Conservation (phyloP, 2,329 filamentous ascomycete species). For the Cryoendolithus antarcticus region DNA sequence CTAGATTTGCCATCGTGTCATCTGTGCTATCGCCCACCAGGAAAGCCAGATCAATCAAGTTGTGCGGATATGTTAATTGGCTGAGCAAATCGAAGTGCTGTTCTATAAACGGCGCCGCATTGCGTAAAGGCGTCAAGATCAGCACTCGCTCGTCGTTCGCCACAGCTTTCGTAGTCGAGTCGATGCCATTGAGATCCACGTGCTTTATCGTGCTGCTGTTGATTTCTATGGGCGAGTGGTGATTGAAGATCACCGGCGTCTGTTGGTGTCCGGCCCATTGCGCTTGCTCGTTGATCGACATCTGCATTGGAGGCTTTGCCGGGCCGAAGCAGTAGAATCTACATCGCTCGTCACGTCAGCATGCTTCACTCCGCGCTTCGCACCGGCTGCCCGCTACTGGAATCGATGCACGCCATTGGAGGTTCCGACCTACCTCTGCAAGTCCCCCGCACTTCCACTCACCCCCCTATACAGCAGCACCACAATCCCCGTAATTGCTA, state of each 20-base stretch:
- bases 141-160: constrained; percentile 77
- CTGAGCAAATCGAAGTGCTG: constrained; percentile 91
- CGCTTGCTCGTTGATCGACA: constrained; percentile 81
- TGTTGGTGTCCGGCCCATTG: constrained; percentile 80
- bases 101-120: constrained; percentile 67
- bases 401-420: too few relatives aligned
- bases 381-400: too few relatives aligned
- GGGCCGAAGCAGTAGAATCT: constrained; percentile 98
- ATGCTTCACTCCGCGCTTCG: neutral
- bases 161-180: constrained; percentile 65
- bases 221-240: constrained; percentile 75
- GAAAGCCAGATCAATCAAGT: constrained; percentile 90
- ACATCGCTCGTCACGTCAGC: constrained; percentile 6
- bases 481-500: constrained; percentile 57
- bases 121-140: constrained; percentile 83
- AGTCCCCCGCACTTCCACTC: constrained; percentile 65
- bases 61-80: constrained; percentile 83
- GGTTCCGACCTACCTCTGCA: constrained; percentile 84
- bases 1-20: constrained; percentile 78
- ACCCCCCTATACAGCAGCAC: constrained; percentile 83
- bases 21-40: constrained; percentile 85
- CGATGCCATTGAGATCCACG: constrained; percentile 74
- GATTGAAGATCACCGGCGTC: constrained; percentile 93
- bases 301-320: constrained; percentile 87
- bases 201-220: constrained; percentile 68